Evolutionary conservation across 768 basidiomycete species (phyloP).

Genomic region (Trametes coccinea): DNA sequence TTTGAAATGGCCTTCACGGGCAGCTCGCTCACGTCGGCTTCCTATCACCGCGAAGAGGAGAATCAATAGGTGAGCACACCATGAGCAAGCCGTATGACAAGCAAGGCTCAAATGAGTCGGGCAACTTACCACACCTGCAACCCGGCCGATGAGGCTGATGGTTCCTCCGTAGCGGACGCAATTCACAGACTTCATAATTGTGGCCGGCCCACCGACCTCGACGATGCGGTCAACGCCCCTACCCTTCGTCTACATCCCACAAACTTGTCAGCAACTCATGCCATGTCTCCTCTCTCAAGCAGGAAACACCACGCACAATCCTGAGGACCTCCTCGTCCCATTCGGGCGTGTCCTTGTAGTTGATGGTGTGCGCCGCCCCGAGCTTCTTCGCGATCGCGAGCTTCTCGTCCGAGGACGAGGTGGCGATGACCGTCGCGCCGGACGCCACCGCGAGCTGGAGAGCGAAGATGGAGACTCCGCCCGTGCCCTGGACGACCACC

Average conservation of each 20-base stretch:
- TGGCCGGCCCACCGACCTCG: conserved; percentile 58
- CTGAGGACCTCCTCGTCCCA: conserved; percentile 57
- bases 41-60: background rate
- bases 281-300: background rate
- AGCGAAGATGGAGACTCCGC: conserved; percentile 58
- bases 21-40: conserved; percentile 24
- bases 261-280: background rate
- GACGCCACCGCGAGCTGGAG: conserved; percentile 61
- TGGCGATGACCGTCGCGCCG: conserved; percentile 65
- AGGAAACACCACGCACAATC: conserved; percentile 37
- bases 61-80: too few relatives aligned
- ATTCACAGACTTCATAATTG: conserved; percentile 45
- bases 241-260: conserved; percentile 28
- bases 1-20: conserved; percentile 22
- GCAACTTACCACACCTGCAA: conserved; percentile 39
- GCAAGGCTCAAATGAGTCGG: conserved; percentile 9
- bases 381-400: conserved; percentile 51
- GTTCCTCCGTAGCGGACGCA: conserved; percentile 44
- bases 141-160: conserved; percentile 51
- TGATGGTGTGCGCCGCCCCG: conserved; percentile 57
- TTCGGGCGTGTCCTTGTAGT: conserved; percentile 56
- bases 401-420: conserved; percentile 68
- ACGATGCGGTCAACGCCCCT: conserved; percentile 40
- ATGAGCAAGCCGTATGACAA: background rate
- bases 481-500: conserved; percentile 57